These are phyloP conservation scores for Entomortierella chlamydospora DNA, from an alignment of 192 early-diverging fungal genomes.

Conservation along the genomic window DNA sequence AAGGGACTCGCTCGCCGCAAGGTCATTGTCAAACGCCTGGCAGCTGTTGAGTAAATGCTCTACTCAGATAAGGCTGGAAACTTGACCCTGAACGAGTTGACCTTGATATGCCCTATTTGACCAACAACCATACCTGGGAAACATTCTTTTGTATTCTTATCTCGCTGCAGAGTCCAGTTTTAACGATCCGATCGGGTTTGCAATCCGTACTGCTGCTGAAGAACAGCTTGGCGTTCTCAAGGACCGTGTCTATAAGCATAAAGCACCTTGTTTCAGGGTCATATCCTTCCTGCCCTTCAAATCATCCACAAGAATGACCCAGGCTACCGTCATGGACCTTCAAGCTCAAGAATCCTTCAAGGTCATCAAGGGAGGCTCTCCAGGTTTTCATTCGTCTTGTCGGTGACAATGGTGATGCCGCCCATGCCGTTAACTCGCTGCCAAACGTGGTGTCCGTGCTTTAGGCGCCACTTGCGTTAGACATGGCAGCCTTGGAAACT, in stretches of 20 bases:
- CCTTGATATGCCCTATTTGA: slow-evolving; percentile 88
- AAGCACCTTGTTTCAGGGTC: slow-evolving; percentile 91
- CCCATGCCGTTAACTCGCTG: slow-evolving; percentile 84
- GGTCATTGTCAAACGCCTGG: slow-evolving; percentile 96
- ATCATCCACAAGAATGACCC: slow-evolving; percentile 91
- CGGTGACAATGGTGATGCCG: slow-evolving; percentile 84
- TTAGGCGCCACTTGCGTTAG: slow-evolving; percentile 91
- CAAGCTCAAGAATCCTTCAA: slow-evolving; percentile 85
- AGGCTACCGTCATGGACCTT: slow-evolving; percentile 86
- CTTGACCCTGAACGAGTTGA: slow-evolving; percentile 91
- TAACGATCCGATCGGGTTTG: slow-evolving; percentile 91
- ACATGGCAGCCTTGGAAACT: slow-evolving; percentile 71
- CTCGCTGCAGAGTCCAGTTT: slow-evolving; percentile 90
- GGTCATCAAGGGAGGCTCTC: slow-evolving; percentile 92
- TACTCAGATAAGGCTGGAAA: slow-evolving; percentile 93
- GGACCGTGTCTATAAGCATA: slow-evolving; percentile 58
- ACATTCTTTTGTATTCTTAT: slow-evolving; percentile 86
- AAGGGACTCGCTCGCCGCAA: slow-evolving; percentile 91
- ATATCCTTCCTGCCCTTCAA: slow-evolving; percentile 94
- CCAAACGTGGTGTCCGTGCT: slow-evolving; percentile 85
- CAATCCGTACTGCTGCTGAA: slow-evolving; percentile 89
- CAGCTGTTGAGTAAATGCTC: slow-evolving; percentile 93
- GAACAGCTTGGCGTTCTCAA: slow-evolving; percentile 74
- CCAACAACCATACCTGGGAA: slow-evolving; percentile 74
- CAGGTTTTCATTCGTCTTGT: slow-evolving; percentile 88